A percentile compares a stretch with the other conserved stretches of the same genome.
Conservation (phyloP, 805 yeast genomes). For the Lachancea kluyveri region DNA sequence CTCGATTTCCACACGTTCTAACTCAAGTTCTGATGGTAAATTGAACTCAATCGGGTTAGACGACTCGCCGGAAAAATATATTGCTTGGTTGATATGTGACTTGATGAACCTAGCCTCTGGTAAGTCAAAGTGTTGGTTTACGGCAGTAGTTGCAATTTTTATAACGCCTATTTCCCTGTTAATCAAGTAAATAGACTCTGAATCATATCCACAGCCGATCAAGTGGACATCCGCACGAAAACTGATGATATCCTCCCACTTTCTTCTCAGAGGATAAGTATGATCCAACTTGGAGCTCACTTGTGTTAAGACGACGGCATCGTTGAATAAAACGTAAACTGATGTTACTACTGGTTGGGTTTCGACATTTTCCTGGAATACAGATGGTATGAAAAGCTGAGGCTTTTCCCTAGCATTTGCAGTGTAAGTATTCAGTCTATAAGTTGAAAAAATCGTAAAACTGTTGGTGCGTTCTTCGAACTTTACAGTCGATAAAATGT, state of each 20-base stretch:
- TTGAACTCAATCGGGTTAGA: constrained; percentile 40
- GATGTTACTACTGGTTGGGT: constrained; percentile 25
- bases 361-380: too few relatives aligned
- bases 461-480: constrained; percentile 42
- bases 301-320: constrained; percentile 63
- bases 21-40: constrained; percentile 38
- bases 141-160: constrained; percentile 39
- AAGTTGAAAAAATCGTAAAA: constrained; percentile 54
- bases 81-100: constrained; percentile 79
- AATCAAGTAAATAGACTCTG: constrained; percentile 39
- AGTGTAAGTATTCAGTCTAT: constrained; percentile 50
- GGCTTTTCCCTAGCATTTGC: too few relatives aligned
- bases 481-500: constrained; percentile 49
- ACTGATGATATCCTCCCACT: constrained; percentile 78
- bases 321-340: constrained; percentile 53
- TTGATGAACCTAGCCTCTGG: constrained; percentile 39
- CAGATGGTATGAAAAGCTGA: constrained; percentile 10
- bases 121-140: constrained; percentile 19
- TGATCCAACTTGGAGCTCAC: constrained; percentile 36
- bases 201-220: constrained; percentile 55
- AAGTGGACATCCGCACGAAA: constrained; percentile 48
- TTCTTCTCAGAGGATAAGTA: constrained; percentile 31
- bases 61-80: constrained; percentile 47
- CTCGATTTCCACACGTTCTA: constrained; percentile 41
- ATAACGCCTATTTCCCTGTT: constrained; percentile 57